Percentiles rank a stretch among this genome's conserved stretches.
phyloP scores from a whole-genome alignment of 108 stramenopile genomes.

The Cyclostephanos tholiformis region DNA sequence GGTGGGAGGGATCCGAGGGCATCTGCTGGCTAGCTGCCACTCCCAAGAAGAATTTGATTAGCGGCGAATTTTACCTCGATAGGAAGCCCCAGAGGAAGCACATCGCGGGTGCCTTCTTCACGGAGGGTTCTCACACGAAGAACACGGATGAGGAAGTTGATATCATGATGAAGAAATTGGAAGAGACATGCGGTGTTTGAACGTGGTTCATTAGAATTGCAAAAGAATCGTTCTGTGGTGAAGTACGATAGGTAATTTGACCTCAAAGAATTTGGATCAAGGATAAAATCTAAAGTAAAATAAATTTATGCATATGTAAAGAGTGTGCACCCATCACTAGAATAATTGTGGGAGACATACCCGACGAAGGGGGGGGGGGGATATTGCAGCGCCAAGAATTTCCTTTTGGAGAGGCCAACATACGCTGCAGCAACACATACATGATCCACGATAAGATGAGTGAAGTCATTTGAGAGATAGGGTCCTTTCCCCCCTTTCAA shows the following conservation, averaged over 20 bases:
- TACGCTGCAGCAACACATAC: too few species aligned
- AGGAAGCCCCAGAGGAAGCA: slow-evolving; percentile 79
- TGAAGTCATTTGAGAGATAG: not conserved
- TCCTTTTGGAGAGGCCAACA: too few species aligned
- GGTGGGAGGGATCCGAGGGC: slow-evolving; percentile 94
- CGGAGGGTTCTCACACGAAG: slow-evolving; percentile 82
- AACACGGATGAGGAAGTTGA: slow-evolving; percentile 78
- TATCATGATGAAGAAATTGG: slow-evolving; percentile 74
- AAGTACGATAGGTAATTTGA: too few species aligned
- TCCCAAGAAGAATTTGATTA: slow-evolving; percentile 55
- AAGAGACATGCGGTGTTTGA: slow-evolving; percentile 48
- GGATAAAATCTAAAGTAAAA: slow-evolving; percentile 3
- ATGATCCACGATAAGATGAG: not conserved
- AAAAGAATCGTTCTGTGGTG: too few species aligned
- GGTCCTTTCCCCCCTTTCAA: not conserved
- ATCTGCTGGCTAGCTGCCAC: slow-evolving; percentile 81
- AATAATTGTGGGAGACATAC: too few species aligned
- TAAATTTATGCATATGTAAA: slow-evolving; percentile 23
- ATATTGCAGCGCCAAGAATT: too few species aligned
- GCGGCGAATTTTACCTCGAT: slow-evolving; percentile 91
- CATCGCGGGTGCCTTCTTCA: slow-evolving; percentile 83
- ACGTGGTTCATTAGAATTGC: not conserved
- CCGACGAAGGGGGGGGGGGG: not conserved
- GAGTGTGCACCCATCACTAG: not conserved
- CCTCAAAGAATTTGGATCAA: too few species aligned